Base-by-base conservation (phyloP, 768 basidiomycete species). In the Boletus coccyginus region DNA sequence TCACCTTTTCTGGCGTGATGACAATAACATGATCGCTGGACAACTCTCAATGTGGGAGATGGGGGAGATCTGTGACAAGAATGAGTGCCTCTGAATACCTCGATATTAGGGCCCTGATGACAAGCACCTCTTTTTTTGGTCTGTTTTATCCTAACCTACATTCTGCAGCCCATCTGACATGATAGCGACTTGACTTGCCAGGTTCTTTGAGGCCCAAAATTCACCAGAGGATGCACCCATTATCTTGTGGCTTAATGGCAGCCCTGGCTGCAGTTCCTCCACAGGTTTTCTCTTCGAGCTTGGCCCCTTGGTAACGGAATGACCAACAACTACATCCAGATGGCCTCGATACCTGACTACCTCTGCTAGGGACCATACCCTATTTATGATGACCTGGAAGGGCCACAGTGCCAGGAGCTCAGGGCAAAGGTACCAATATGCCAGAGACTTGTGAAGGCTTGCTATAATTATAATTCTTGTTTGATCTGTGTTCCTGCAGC, bases 261-360 rank as follows among this genome's bases (percentile, higher is more conserved):
- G 88, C 13, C 86, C 85, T 21, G 82, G 85, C 10, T 86, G 84
- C 73, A 85, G 83, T 52, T 88, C 85, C 10, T 84, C 86, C 11
- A 89, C 91, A 1, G 95, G 95, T 11, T 81, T 97, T 24, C 77
- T 98, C 16, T 92, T 96, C 62, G 94, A 98, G 67, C 85, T 96
- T 21, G 96, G 96, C 0, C 94, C 96, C 82, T 98, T 50, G 96
- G 88, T 5, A 97, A 94, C 67, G 95, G 92, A 10, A 75, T 90
- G 48, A 94, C 92, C 1, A 87, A 95, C 62, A 90, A 92, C 9
- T 85, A 83, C 65, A 74, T 84, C 41, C 96, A 98, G 67, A 86
- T 92, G 75, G 86, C 81, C 5, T 79, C 84, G 36, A 75, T 97
- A 21, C 87, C 92, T 1, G 94, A 96, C 60, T 93, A 85, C 68